These are phyloP conservation scores for Sporormia fimetaria DNA, from an alignment of 495 filamentous ascomycete species.

Conservation along the genomic window DNA sequence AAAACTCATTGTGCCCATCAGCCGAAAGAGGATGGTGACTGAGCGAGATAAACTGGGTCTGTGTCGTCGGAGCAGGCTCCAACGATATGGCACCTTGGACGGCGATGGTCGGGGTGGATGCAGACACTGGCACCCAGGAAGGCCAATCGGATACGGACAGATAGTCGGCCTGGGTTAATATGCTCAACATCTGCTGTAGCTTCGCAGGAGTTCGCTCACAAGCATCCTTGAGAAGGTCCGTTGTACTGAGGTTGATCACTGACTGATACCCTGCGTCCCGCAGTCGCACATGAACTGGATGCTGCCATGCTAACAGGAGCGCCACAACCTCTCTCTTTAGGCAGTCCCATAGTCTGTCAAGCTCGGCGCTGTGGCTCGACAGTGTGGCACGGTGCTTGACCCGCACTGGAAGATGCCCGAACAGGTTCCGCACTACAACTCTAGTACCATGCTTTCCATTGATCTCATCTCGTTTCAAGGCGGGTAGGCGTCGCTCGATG, in stretches of 20 bases:
- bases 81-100: conserved; percentile 61
- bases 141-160: conserved; percentile 40
- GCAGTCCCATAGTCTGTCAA: conserved; percentile 59
- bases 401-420: conserved; percentile 94
- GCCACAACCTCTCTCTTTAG: conserved; percentile 49
- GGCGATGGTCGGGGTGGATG: conserved; percentile 45
- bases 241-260: conserved; percentile 4
- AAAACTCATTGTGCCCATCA: conserved; percentile 53
- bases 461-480: conserved; percentile 49
- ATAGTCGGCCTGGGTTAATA: conserved; percentile 55
- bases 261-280: conserved; percentile 25
- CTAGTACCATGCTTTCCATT: conserved; percentile 59
- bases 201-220: background rate
- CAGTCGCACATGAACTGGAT: conserved; percentile 30
- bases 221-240: background rate
- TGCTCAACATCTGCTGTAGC: conserved; percentile 27
- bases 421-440: conserved; percentile 72
- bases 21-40: conserved; percentile 41
- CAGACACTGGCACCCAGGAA: conserved; percentile 58
- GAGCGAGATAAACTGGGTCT: conserved; percentile 67
- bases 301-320: conserved; percentile 55
- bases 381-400: conserved; percentile 61
- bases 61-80: conserved; percentile 55
- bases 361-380: conserved; percentile 39
- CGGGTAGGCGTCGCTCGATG: conserved; percentile 56